Percentiles rank a stretch among this genome's conserved stretches.
phyloP scores from a whole-genome alignment of 768 basidiomycete genomes.

The Boletus tomentosulus region DNA sequence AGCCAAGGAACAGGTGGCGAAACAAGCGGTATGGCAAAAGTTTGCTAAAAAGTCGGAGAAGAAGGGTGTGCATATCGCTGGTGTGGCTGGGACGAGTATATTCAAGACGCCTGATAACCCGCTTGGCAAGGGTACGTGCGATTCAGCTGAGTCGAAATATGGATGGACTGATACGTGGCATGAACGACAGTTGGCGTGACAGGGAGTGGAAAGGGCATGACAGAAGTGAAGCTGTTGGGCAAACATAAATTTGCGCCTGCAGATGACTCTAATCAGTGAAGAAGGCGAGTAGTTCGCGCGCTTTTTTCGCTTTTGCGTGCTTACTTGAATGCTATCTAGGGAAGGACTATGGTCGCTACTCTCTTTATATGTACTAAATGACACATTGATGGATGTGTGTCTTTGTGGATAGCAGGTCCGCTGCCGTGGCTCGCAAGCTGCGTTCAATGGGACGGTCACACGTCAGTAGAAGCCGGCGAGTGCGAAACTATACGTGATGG shows the following conservation, averaged over 20 bases:
- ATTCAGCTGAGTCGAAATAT: constrained; percentile 9
- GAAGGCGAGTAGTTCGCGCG: neutral
- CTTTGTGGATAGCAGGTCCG: constrained; percentile 24
- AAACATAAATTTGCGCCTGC: constrained; percentile 70
- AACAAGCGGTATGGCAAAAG: constrained; percentile 90
- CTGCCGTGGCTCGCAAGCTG: constrained; percentile 1
- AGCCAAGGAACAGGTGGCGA: constrained; percentile 80
- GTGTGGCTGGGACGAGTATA: constrained; percentile 83
- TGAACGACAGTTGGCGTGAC: constrained; percentile 74
- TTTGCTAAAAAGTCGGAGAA: constrained; percentile 93
- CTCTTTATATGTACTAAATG: constrained; percentile 24
- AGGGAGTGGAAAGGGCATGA: constrained; percentile 87
- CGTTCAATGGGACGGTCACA: constrained; percentile 3
- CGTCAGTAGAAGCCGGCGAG: constrained; percentile 12
- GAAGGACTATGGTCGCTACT: constrained; percentile 11
- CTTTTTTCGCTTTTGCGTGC: neutral
- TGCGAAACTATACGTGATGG: constrained; percentile 20
- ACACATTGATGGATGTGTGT: constrained; percentile 1
- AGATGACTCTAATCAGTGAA: constrained; percentile 42
- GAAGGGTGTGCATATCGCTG: constrained; percentile 89
- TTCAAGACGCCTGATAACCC: constrained; percentile 96
- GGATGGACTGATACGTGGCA: constrained; percentile 13
- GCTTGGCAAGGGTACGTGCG: constrained; percentile 66
- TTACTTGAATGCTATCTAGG: constrained; percentile 13
- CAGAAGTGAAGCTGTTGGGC: constrained; percentile 57